Evolutionary conservation across 768 basidiomycete species (phyloP).

Genomic region (Mycena belliarum): DNA sequence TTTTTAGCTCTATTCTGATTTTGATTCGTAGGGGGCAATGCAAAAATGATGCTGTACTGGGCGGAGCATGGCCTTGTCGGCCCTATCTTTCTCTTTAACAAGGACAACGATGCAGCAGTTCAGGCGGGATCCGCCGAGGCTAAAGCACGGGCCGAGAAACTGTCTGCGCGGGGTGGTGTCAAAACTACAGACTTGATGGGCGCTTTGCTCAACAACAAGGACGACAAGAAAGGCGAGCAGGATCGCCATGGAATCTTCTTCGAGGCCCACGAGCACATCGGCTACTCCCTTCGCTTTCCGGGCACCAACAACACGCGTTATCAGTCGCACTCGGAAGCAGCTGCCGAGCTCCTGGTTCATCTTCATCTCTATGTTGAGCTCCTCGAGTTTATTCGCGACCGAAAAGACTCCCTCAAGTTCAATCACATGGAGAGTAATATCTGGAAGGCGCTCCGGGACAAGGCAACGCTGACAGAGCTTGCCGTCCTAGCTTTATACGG

Average conservation of each 20-base stretch:
- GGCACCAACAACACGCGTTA: constrained; percentile 36
- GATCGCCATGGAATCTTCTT: constrained; percentile 25
- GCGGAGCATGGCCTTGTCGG: constrained; percentile 3
- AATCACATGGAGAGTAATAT: constrained; percentile 32
- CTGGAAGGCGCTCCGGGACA: constrained; percentile 25
- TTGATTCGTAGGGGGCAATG: constrained; percentile 13
- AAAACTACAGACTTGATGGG: constrained; percentile 19
- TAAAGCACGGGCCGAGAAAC: constrained; percentile 10
- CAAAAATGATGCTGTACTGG: constrained; percentile 18
- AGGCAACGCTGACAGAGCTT: constrained; percentile 15
- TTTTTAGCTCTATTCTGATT: not conserved
- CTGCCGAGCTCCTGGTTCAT: constrained; percentile 27
- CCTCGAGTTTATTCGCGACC: constrained; percentile 26
- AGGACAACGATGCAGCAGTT: constrained; percentile 25
- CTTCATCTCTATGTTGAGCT: constrained; percentile 25
- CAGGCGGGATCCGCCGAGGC: not conserved
- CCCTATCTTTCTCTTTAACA: constrained; percentile 25
- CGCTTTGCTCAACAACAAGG: constrained; percentile 32
- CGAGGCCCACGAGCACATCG: constrained; percentile 5
- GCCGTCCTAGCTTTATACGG: constrained; percentile 12
- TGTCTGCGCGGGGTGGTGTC: constrained; percentile 18
- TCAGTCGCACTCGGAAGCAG: constrained; percentile 28
- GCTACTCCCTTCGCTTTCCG: constrained; percentile 26
- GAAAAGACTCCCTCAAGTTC: constrained; percentile 26
- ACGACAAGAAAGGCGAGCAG: constrained; percentile 34